Evolutionary conservation across 495 filamentous ascomycete species (phyloP).

Genomic region (Tuber indicum): DNA sequence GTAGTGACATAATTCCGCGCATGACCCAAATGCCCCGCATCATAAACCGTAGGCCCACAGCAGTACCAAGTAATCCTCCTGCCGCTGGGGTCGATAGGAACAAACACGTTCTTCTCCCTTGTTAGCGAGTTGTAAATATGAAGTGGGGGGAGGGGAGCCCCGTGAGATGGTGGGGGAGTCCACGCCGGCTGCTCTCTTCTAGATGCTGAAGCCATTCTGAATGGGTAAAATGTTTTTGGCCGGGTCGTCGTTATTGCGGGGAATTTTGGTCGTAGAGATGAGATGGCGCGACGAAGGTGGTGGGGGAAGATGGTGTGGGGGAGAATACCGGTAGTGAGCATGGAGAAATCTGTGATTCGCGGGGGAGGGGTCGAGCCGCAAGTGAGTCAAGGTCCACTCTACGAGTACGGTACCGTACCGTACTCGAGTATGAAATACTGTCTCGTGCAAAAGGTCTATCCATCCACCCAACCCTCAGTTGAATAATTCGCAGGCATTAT

Average conservation of each 20-base stretch:
- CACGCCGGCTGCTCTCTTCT: conserved; percentile 46
- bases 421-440: background rate
- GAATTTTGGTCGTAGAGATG: background rate
- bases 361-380: background rate
- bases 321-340: background rate
- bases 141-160: conserved; percentile 46
- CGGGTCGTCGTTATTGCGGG: background rate
- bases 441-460: background rate
- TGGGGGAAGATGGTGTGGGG: background rate
- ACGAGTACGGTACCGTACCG: no score
- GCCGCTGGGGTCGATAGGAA: conserved; percentile 59
- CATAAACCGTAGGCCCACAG: conserved; percentile 90
- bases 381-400: background rate
- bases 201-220: conserved; percentile 39
- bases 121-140: conserved; percentile 73
- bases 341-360: background rate
- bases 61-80: conserved; percentile 81
- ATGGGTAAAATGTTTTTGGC: background rate
- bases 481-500: background rate
- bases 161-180: conserved; percentile 41
- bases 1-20: conserved; percentile 90
- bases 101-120: conserved; percentile 64
- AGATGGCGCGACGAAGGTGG: background rate
- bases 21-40: conserved; percentile 83
- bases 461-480: background rate